Percentiles rank a stretch among this genome's conserved stretches.
phyloP scores from a whole-genome alignment of 768 basidiomycete species.

The Boletus patriciae region DNA sequence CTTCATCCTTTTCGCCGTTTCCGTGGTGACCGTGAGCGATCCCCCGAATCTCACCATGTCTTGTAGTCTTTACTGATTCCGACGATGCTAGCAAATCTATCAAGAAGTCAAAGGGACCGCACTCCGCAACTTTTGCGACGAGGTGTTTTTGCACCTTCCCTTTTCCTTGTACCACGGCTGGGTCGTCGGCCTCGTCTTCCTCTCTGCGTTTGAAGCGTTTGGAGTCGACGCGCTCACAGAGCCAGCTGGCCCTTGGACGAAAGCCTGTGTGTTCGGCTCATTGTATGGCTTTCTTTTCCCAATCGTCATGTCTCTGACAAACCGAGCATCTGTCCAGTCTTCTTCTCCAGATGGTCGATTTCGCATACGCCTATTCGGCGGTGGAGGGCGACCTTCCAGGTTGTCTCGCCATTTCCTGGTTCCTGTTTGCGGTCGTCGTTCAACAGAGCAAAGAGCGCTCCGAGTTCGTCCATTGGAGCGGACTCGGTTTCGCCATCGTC shows the following conservation, averaged over 20 bases:
- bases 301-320: not conserved
- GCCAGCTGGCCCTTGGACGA: conserved; percentile 57
- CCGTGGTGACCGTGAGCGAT: conserved; percentile 48
- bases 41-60: not conserved
- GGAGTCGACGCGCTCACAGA: conserved; percentile 55
- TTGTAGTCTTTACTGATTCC: not conserved
- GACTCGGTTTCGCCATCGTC: conserved; percentile 60
- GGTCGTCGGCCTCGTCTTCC: conserved; percentile 51
- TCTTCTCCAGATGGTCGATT: conserved; percentile 58
- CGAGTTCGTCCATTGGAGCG: conserved; percentile 66
- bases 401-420: conserved; percentile 65
- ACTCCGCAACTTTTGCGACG: conserved; percentile 50
- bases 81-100: conserved; percentile 51
- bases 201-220: conserved; percentile 61
- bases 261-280: conserved; percentile 60
- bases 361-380: conserved; percentile 65
- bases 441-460: conserved; percentile 43
- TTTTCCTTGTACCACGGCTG: conserved; percentile 72
- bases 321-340: conserved; percentile 33
- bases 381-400: conserved; percentile 68
- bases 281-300: conserved; percentile 35
- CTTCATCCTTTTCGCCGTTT: conserved; percentile 46
- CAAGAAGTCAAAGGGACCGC: conserved; percentile 61
- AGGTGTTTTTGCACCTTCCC: conserved; percentile 69
- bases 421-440: conserved; percentile 63